Conservation (phyloP, 768 basidiomycete species). For the Xerocomellus amylosporus region DNA sequence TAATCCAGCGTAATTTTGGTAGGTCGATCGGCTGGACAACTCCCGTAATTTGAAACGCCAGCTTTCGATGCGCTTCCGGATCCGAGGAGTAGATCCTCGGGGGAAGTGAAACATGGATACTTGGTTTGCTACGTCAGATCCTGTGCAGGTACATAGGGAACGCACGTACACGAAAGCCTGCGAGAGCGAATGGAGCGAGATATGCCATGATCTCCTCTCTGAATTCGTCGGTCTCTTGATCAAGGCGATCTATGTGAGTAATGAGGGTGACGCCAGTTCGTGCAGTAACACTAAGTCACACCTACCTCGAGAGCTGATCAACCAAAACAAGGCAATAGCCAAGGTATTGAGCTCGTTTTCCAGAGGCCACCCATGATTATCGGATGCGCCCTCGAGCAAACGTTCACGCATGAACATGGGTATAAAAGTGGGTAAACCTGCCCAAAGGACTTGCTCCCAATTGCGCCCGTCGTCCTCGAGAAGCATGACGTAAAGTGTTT, state of each 20-base stretch:
- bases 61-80: slow-evolving; percentile 11
- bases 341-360: slow-evolving; percentile 45
- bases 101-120: slow-evolving; percentile 40
- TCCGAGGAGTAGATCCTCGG: slow-evolving; percentile 34
- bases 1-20: slow-evolving; percentile 36
- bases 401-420: slow-evolving; percentile 38
- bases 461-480: slow-evolving; percentile 55
- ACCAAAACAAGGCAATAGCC: slow-evolving; percentile 49
- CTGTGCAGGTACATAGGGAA: not conserved
- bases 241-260: slow-evolving; percentile 17
- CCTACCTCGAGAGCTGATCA: slow-evolving; percentile 35
- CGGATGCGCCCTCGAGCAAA: slow-evolving; percentile 37
- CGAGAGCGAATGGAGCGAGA: slow-evolving; percentile 47
- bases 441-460: slow-evolving; percentile 43
- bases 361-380: slow-evolving; percentile 49
- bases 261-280: not conserved
- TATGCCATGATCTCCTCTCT: slow-evolving; percentile 35
- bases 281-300: not conserved
- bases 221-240: slow-evolving; percentile 34
- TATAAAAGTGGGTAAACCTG: slow-evolving; percentile 42
- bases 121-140: slow-evolving; percentile 14
- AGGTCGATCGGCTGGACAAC: slow-evolving; percentile 32
- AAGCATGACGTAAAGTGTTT: slow-evolving; percentile 56
- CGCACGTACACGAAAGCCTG: slow-evolving; percentile 46
- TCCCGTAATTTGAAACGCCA: slow-evolving; percentile 22